A percentile compares a stretch with the other conserved stretches of the same genome.
Conservation (phyloP, 805 yeast genomes). For the Clavispora asparagi region DNA sequence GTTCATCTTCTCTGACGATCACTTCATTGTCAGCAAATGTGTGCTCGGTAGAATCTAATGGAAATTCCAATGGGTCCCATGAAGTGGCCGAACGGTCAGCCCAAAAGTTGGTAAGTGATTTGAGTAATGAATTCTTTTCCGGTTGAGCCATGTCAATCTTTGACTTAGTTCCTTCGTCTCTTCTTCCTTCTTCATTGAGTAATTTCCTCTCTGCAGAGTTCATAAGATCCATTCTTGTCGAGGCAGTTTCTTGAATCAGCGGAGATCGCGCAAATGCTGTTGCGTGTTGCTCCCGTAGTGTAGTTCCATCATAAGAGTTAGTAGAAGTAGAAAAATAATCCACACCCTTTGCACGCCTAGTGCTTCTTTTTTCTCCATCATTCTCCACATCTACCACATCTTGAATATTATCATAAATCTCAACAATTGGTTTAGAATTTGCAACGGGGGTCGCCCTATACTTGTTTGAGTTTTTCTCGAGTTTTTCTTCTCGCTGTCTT, state of each 20-base stretch:
- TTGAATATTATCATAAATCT: slow-evolving; percentile 78
- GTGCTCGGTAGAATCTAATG: slow-evolving; percentile 77
- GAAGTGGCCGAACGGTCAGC: slow-evolving; percentile 93
- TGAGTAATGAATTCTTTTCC: slow-evolving; percentile 74
- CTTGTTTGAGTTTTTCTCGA: slow-evolving; percentile 49
- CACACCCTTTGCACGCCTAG: neutral
- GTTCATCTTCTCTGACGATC: slow-evolving; percentile 93
- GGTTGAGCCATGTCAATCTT: slow-evolving; percentile 34
- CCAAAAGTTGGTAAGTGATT: slow-evolving; percentile 88
- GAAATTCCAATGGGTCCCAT: slow-evolving; percentile 90
- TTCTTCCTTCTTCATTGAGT: neutral
- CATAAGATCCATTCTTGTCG: neutral
- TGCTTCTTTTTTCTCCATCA: slow-evolving; percentile 3
- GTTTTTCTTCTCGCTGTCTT: slow-evolving; percentile 78
- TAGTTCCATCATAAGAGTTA: neutral
- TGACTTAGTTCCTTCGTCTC: slow-evolving; percentile 1
- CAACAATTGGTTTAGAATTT: slow-evolving; percentile 81
- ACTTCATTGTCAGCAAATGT: slow-evolving; percentile 91
- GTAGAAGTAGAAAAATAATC: neutral
- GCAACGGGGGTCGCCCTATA: slow-evolving; percentile 67
- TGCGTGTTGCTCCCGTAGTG: neutral
- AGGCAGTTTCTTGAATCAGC: neutral
- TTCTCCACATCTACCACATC: slow-evolving; percentile 69
- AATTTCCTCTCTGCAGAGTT: neutral
- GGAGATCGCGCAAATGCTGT: neutral